Evolutionary conservation across 179 eudicot species (phyloP).

Genomic region (Nepenthes alata): DNA sequence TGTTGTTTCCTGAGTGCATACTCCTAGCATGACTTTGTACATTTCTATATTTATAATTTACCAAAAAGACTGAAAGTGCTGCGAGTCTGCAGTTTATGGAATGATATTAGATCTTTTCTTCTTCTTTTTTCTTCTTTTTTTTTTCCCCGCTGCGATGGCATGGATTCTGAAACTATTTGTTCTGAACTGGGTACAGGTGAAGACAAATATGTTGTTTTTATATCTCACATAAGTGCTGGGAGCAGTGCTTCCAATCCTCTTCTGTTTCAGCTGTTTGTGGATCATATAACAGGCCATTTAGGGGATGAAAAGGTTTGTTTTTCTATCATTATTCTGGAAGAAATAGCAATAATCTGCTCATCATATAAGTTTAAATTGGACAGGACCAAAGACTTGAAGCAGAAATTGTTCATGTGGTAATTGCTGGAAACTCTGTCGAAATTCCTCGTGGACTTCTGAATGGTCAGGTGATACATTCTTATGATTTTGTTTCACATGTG

Average conservation of each 20-base stretch:
- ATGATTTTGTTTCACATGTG: background rate
- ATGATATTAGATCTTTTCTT: background rate
- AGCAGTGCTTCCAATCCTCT: constrained; percentile 68
- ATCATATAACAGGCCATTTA: constrained; percentile 88
- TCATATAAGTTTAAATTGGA: constrained; percentile 9
- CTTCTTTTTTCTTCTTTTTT: background rate
- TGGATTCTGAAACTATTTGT: constrained; percentile 6
- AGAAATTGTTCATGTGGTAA: constrained; percentile 77
- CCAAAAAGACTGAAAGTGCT: too few species aligned
- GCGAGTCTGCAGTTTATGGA: too few species aligned
- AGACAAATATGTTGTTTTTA: constrained; percentile 76
- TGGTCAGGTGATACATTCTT: constrained; percentile 49
- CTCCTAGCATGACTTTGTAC: too few species aligned
- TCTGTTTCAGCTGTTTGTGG: constrained; percentile 77
- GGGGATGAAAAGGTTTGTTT: constrained; percentile 75
- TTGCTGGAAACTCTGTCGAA: constrained; percentile 89
- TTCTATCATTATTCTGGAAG: background rate
- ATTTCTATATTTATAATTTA: too few species aligned
- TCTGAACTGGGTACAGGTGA: constrained; percentile 36
- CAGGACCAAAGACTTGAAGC: constrained; percentile 88
- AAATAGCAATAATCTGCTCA: constrained; percentile 5
- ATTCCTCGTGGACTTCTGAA: constrained; percentile 50
- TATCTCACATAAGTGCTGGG: constrained; percentile 73
- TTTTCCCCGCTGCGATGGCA: background rate
- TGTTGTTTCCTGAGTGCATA: too few species aligned